phyloP scores from a whole-genome alignment of 805 yeast genomes.

The Yarrowia hollandica region DNA sequence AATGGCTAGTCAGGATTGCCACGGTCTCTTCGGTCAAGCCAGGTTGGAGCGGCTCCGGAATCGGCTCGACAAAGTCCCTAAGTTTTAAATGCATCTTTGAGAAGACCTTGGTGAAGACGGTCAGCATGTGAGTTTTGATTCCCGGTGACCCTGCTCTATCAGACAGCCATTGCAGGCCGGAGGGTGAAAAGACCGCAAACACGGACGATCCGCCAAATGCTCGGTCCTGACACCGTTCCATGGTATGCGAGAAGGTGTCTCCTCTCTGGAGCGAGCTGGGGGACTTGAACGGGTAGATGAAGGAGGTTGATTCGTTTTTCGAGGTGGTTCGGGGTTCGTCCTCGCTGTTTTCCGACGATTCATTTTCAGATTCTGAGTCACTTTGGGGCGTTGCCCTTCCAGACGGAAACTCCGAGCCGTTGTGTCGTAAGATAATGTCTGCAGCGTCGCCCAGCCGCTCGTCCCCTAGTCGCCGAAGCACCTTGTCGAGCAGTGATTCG shows the following conservation, averaged over 20 bases:
- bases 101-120: slow-evolving; percentile 20
- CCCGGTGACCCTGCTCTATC: slow-evolving; percentile 25
- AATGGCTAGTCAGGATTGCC: not conserved
- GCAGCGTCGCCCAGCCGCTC: slow-evolving; percentile 13
- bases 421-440: slow-evolving; percentile 5
- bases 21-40: not conserved
- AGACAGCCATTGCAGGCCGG: slow-evolving; percentile 46
- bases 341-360: not conserved
- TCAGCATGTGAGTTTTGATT: slow-evolving; percentile 11
- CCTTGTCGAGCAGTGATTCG: slow-evolving; percentile 34
- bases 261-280: slow-evolving; percentile 14
- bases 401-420: slow-evolving; percentile 13
- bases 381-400: not conserved
- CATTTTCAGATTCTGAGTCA: not conserved
- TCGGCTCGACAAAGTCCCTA: slow-evolving; percentile 26
- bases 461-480: slow-evolving; percentile 23
- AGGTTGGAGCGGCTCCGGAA: slow-evolving; percentile 8
- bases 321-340: not conserved
- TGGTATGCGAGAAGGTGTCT: not conserved
- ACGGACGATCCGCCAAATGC: not conserved
- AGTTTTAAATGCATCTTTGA: slow-evolving; percentile 12
- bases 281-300: slow-evolving; percentile 19
- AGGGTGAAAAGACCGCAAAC: slow-evolving; percentile 45
- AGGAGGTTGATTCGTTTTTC: slow-evolving; percentile 9
- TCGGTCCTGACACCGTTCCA: slow-evolving; percentile 22